Base-by-base conservation (phyloP, 257 asterid genomes). In the Nicotiana attenuata region DNA sequence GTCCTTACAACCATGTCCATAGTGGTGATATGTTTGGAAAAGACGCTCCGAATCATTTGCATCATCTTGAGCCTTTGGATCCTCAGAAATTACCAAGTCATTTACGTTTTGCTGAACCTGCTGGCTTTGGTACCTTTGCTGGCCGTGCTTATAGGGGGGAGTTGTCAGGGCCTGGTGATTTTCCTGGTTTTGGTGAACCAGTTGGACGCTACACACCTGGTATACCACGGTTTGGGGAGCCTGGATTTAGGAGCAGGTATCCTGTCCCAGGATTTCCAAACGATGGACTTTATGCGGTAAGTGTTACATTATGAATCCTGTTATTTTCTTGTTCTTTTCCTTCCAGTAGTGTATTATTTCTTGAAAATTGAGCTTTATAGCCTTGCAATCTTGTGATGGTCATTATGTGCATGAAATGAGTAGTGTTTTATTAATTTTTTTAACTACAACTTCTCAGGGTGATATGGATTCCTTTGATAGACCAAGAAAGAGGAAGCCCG, bases 401-500 rank as follows among this genome's bases (percentile, higher is more conserved):
- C 28, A 16, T 66, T 50, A 60, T 8, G 64, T 66, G 47, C 78
- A 22, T 65, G 47, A 73, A 50, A 7, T 73, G 35, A 16, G 52
- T 26, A 26, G 80, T 19, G 59, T 67, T 76, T 31, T 47, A 50
- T 55, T 38, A n/a, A 50, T 63, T 28, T 76, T 31, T 69, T 50
- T 14, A 82, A 33, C 56, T 50, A 50, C 64, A 78, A 33, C 57
- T 64, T 77, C 71, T 59, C 87, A 95, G 99, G 94, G 94, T 80
- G 91, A 87, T 28, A 28, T 85, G 85, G 91, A 87, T 81, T 84
- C 92, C 22, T 91, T 90, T 76, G 92, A 90, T 79, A 89, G 83
- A 76, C 84, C 94, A 81, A 86, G 97, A 86, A 93, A 88, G 88
- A 91, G 97, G 87, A 90, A 88, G 81, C 90, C 90, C 63, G 13